Evolutionary conservation across 2,329 filamentous ascomycete species (phyloP), one percentile per base, ranked within the genome.

Genomic region (Microdochium bolleyi): DNA sequence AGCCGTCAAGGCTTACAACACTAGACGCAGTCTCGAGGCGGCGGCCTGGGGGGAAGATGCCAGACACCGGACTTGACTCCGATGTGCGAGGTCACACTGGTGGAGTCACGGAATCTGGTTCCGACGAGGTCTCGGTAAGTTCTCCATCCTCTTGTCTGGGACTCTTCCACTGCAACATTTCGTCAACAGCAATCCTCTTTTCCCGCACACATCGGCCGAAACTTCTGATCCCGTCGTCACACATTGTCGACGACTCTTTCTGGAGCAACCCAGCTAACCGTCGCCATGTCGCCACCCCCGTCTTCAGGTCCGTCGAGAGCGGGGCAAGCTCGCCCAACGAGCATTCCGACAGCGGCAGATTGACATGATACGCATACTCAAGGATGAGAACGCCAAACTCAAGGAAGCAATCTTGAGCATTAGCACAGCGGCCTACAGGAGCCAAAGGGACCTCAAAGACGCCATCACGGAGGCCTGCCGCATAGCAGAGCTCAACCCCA

Each of bases 341-440:
- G 57, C 57, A 14, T 59, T 56, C 38, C 55, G 57, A 37, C 57
- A 59, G 21, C 54, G 57, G 25, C 56, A 59, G 34, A 58, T 58
- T 30, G 57, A 59, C 27, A 55, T 54, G 2, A 59, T 59, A 48
- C 52, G 53, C 14, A 51, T 19, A 11, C n/a, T 59, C 4, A 52
- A 58, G 49, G 51, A 54, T 3, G 57, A 59, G 22, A 57, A 56
- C 14, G 49, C 51, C 46, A 55, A 24, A 27, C 44, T 59, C 5
- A 56, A 56, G 25, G 51, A 55, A 10, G 54, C 56, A 1, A 57
- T 59, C 34, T 49, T 48, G 3, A 51, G 49, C 8, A 56, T 59
- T 32, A 52, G 52, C 25, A 49, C 52, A 25, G 56, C 56, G 0
- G 49, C 48, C 11, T 41, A 51, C 13, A 52, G 49, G 10, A 48